Percentiles rank a stretch among this genome's conserved stretches.
Conservation (phyloP, 768 basidiomycete genomes). For the Hemileccinum rubropunctum region DNA sequence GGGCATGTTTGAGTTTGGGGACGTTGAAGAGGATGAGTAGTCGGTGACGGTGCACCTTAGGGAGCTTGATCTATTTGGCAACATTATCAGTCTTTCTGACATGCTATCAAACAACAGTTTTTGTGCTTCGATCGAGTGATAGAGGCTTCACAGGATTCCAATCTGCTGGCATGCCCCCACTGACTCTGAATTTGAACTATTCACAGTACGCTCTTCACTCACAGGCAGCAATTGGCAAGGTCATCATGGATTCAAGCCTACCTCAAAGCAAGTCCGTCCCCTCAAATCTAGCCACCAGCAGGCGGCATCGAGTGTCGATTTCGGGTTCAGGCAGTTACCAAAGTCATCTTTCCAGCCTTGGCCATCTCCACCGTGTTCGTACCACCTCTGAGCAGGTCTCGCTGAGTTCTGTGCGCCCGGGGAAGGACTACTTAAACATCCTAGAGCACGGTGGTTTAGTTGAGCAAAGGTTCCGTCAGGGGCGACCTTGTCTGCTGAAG, state of each 20-base stretch:
- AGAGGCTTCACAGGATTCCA: not conserved
- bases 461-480: constrained; percentile 14
- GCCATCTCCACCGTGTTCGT: constrained; percentile 40
- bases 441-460: constrained; percentile 20
- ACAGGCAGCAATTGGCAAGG: too few species aligned
- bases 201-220: not conserved
- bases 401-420: not conserved
- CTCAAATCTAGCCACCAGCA: constrained; percentile 13
- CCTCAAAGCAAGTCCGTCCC: constrained; percentile 28
- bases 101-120: not conserved
- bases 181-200: not conserved
- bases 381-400: constrained; percentile 24
- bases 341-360: constrained; percentile 42
- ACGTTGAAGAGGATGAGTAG: constrained; percentile 85
- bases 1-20: constrained; percentile 92
- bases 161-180: not conserved
- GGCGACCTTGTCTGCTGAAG: constrained; percentile 25
- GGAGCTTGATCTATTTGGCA: constrained; percentile 13
- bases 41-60: constrained; percentile 18
- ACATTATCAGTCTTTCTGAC: constrained; percentile 1
- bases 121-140: not conserved
- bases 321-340: constrained; percentile 43
- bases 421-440: constrained; percentile 9
- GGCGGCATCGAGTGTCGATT: constrained; percentile 21
- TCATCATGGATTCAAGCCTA: constrained; percentile 14